Evolutionary conservation across 768 basidiomycete species (phyloP).

Genomic region (Suillus luteus): DNA sequence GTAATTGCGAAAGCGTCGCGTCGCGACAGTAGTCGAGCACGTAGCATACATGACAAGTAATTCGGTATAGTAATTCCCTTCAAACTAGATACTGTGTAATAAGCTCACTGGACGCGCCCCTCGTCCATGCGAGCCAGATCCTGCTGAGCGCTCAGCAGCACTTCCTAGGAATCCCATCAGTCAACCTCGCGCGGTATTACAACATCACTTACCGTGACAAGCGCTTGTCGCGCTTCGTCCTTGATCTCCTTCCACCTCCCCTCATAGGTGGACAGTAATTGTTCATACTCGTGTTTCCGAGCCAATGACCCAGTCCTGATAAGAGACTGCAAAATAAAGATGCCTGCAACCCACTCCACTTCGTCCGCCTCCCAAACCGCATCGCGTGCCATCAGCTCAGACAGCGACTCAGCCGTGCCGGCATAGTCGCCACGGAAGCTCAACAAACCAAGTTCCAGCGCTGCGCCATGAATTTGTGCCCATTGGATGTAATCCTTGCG

Average conservation of each 20-base stretch:
- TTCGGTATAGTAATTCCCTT: not conserved
- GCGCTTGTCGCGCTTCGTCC: conserved; percentile 62
- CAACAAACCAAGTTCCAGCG: conserved; percentile 59
- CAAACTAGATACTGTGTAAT: not conserved
- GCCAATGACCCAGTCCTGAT: conserved; percentile 54
- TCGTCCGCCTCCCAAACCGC: conserved; percentile 68
- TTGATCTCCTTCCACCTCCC: conserved; percentile 72
- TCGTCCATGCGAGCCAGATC: conserved; percentile 7
- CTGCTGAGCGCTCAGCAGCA: conserved; percentile 3
- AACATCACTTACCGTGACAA: conserved; percentile 48
- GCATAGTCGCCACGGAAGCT: conserved; percentile 46
- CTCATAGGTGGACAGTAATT: conserved; percentile 57
- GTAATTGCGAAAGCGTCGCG: not conserved
- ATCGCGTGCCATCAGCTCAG: conserved; percentile 63
- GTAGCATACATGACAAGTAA: not conserved
- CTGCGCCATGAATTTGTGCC: conserved; percentile 67
- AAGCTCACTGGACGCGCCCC: not conserved
- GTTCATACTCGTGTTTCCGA: conserved; percentile 57
- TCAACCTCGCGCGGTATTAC: not conserved
- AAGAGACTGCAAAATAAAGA: conserved; percentile 57
- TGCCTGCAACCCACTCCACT: conserved; percentile 69
- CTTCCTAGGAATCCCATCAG: conserved; percentile 3
- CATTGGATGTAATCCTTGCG: conserved; percentile 67
- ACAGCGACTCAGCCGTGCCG: conserved; percentile 45
- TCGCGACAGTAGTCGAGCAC: not conserved